These are phyloP conservation scores for Austroboletus rostrupii DNA, from an alignment of 1,284 basidiomycete genomes.

Conservation along the genomic window DNA sequence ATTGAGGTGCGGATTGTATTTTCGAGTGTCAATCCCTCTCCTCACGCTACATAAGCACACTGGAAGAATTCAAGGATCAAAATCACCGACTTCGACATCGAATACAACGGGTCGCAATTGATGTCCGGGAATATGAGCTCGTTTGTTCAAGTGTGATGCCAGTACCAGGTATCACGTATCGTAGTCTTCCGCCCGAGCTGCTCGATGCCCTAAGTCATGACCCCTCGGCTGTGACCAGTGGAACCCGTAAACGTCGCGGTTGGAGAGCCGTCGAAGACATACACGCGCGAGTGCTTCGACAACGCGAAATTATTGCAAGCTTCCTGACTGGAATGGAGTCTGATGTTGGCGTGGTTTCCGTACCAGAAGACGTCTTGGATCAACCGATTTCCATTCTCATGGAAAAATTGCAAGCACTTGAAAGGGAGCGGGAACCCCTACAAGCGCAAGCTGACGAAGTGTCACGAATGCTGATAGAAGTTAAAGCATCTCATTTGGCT, in stretches of 20 bases:
- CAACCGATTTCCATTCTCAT: slow-evolving; percentile 48
- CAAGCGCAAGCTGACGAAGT: slow-evolving; percentile 45
- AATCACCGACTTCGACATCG: slow-evolving; percentile 64
- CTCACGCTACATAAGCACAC: slow-evolving; percentile 39
- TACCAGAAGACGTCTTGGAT: slow-evolving; percentile 46
- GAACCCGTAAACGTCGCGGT: slow-evolving; percentile 51
- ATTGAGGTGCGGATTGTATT: slow-evolving; percentile 43
- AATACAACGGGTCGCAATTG: slow-evolving; percentile 57
- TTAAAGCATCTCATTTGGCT: slow-evolving; percentile 49
- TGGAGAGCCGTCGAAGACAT: slow-evolving; percentile 75
- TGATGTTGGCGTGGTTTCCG: slow-evolving; percentile 15
- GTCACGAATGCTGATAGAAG: slow-evolving; percentile 42
- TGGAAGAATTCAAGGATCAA: slow-evolving; percentile 53
- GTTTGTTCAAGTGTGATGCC: slow-evolving; percentile 49
- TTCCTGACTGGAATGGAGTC: slow-evolving; percentile 39
- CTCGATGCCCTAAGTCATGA: slow-evolving; percentile 71
- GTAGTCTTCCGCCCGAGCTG: slow-evolving; percentile 55
- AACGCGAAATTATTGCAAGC: slow-evolving; percentile 50
- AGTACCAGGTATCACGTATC: slow-evolving; percentile 44
- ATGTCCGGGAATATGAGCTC: slow-evolving; percentile 60
- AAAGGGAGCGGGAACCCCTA: slow-evolving; percentile 39
- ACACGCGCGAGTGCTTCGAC: slow-evolving; percentile 52
- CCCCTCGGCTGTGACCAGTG: slow-evolving; percentile 63
- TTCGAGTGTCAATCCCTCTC: slow-evolving; percentile 4
- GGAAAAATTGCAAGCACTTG: slow-evolving; percentile 39